phyloP scores from a whole-genome alignment of 1,284 basidiomycete genomes.

The Puccinia brachypodii region DNA sequence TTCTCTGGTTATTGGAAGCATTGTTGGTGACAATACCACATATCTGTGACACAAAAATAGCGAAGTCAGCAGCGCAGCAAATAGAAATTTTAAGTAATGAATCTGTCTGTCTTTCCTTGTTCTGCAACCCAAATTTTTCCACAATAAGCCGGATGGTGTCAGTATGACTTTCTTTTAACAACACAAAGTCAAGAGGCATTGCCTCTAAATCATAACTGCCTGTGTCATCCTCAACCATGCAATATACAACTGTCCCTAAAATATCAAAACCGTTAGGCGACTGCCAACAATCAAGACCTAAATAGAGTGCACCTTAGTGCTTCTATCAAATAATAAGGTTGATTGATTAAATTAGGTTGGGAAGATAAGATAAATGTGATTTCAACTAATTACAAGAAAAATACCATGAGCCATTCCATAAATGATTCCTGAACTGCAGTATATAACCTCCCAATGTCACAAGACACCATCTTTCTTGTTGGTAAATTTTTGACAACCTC shows the following conservation, averaged over 20 bases:
- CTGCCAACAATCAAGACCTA: slow-evolving; percentile 9
- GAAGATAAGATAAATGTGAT: too few relatives aligned
- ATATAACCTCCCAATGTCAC: not conserved
- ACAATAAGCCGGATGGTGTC: not conserved
- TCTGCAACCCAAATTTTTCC: slow-evolving; percentile 3
- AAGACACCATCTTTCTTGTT: not conserved
- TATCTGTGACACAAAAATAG: not conserved
- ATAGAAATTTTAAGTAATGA: not conserved
- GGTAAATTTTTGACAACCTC: not conserved
- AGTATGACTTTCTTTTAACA: slow-evolving; percentile 6
- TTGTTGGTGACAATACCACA: slow-evolving; percentile 4
- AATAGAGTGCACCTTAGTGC: not conserved
- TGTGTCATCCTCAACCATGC: not conserved
- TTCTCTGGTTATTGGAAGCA: not conserved
- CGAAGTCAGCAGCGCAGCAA: not conserved
- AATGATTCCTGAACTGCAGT: not conserved
- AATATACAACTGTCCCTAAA: not conserved
- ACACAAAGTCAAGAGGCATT: not conserved
- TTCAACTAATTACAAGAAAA: too few relatives aligned
- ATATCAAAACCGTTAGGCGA: not conserved
- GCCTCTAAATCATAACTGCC: not conserved
- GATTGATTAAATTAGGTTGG: too few relatives aligned
- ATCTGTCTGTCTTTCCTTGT: not conserved
- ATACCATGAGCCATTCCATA: not conserved
- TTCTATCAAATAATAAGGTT: not conserved